Base-by-base conservation (phyloP, 805 yeast genomes). In the Ogataea nakhonphanomensis region DNA sequence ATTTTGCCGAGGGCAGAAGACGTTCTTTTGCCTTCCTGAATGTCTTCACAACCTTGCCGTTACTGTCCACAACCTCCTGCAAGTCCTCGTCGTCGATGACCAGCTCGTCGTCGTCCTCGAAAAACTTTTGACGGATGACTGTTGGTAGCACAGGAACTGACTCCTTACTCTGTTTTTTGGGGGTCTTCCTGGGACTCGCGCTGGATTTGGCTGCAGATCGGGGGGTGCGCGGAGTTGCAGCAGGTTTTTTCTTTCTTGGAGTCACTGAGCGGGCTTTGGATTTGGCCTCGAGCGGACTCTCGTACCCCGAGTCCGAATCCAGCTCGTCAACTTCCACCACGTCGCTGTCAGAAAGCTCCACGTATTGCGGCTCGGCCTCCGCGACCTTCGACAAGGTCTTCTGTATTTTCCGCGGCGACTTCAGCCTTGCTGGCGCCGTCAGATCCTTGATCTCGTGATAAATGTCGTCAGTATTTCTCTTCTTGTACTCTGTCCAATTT, bases 21-120 rank as follows among this genome's bases (percentile, higher is more conserved):
- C 61, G 57, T 34, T 65, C 59, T 25, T 68, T 69, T 1, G 76
- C 72, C 30, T 64, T 62, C 11, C 66, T 49, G 45, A 64, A 51
- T 14, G 49, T 43, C 22, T 45, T 45, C 7, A 55, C 41, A 2
- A 60, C 58, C 15, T 49, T 42, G 14, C 33, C 44, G 8, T 43
- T 42, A 15, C 30, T 41, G 3, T 38, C 49, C 11, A 36, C 45
- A 8, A 27, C 39, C 13, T 35, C 42, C 29, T 38, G 41, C 14
- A 43, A 47, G 2, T 53, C 55, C 10, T 33, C 33, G 13, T 43
- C 48, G 30, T 45, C 52, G 13, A 46, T 33, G 8, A 47, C 61
- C n/a, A 49, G 43, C 14, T 39, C 49, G 25, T 43, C 39, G 28
- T 45, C 50, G 14, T 50, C 48, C 23, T 50, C 53, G 6, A 43